These are phyloP conservation scores for Clonostachys byssicola DNA, from an alignment of 2,329 filamentous ascomycete species.

Conservation along the genomic window DNA sequence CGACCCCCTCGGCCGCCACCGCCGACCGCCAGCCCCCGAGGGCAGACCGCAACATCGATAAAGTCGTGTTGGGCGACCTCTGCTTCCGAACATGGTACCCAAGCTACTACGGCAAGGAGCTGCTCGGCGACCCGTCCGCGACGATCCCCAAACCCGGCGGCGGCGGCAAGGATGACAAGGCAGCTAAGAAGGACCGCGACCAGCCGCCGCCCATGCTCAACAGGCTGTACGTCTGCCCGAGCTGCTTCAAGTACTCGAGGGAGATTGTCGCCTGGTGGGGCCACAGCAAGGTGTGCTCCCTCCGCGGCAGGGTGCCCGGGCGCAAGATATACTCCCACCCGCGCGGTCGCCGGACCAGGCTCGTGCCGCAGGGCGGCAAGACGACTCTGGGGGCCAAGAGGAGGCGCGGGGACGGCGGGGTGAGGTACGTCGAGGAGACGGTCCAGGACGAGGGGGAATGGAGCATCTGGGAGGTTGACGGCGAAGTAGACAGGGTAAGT, in stretches of 20 bases:
- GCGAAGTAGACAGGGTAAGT: conserved; percentile 71
- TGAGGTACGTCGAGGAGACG: conserved; percentile 35
- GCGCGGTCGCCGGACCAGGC: conserved; percentile 33
- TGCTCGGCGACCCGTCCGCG: conserved; percentile 45
- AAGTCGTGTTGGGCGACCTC: conserved; percentile 79
- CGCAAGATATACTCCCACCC: conserved; percentile 68
- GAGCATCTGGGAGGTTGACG: conserved; percentile 90
- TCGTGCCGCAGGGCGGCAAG: conserved; percentile 22
- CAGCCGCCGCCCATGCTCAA: conserved; percentile 45
- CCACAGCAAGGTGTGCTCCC: conserved; percentile 55
- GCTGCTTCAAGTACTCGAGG: conserved; percentile 89
- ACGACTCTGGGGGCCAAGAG: conserved; percentile 27
- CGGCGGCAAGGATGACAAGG: conserved; percentile 1
- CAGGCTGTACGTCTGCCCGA: conserved; percentile 80
- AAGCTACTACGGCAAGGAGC: conserved; percentile 79
- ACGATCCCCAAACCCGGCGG: background rate
- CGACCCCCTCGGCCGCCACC: background rate
- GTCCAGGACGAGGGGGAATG: conserved; percentile 65
- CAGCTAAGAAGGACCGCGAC: conserved; percentile 16
- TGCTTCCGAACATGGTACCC: conserved; percentile 90
- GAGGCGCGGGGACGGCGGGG: conserved; percentile 25
- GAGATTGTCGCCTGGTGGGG: conserved; percentile 54
- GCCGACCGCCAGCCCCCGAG: conserved; percentile 22
- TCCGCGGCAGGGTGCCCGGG: conserved; percentile 53
- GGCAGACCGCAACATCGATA: conserved; percentile 74